A percentile compares a stretch with the other conserved stretches of the same genome.
These are phyloP conservation scores for Ambispora gerdemannii DNA, from an alignment of 192 early-diverging fungal genomes.

Conservation along the genomic window DNA sequence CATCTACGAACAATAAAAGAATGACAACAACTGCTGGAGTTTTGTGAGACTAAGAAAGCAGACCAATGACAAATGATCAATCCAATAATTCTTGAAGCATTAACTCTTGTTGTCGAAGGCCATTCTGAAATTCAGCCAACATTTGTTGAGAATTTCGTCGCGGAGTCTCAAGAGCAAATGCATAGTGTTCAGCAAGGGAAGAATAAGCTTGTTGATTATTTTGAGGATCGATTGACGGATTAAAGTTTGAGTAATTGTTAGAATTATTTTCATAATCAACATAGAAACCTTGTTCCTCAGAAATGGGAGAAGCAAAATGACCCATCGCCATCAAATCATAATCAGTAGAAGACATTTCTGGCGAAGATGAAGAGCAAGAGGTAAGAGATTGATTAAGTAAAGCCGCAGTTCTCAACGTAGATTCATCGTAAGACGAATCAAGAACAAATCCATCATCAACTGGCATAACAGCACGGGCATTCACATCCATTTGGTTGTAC, in stretches of 20 bases:
- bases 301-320: constrained; percentile 12
- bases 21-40: not conserved
- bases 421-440: constrained; percentile 21
- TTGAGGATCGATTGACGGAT: constrained; percentile 15
- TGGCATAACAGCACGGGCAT: constrained; percentile 19
- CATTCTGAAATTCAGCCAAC: constrained; percentile 27
- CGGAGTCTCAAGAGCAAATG: constrained; percentile 16
- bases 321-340: constrained; percentile 31
- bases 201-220: not conserved
- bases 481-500: constrained; percentile 26
- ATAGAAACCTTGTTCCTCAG: constrained; percentile 1
- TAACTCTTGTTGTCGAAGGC: constrained; percentile 14
- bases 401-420: not conserved
- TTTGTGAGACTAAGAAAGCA: not conserved
- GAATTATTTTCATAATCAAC: constrained; percentile 12
- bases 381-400: not conserved
- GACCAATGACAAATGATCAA: not conserved
- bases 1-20: not conserved
- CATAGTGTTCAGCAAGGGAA: constrained; percentile 3
- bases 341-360: constrained; percentile 22
- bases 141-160: constrained; percentile 27
- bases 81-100: constrained; percentile 25
- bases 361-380: not conserved
- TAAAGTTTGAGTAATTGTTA: not conserved
- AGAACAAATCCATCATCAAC: constrained; percentile 30